phyloP scores from a whole-genome alignment of 2,329 filamentous ascomycete genomes.

The Xenoacremonium recifei region DNA sequence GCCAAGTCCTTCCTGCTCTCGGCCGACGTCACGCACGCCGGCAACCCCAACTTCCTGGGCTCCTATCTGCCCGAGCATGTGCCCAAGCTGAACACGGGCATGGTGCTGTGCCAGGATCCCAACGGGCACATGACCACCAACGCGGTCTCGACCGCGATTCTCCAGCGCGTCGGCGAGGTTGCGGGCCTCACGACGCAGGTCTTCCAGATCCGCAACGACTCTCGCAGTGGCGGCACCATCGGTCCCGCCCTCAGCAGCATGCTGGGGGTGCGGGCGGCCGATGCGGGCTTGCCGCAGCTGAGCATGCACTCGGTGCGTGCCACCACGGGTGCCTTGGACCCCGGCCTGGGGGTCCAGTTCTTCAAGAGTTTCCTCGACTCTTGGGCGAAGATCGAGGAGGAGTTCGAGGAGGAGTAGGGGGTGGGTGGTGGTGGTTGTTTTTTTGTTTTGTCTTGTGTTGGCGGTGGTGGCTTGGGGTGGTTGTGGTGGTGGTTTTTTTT shows the following conservation, averaged over 20 bases:
- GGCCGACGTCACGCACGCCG: constrained; percentile 89
- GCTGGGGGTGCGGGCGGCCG: constrained; percentile 79
- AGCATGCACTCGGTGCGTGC: constrained; percentile 94
- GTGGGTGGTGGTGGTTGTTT: no score
- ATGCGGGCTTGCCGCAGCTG: constrained; percentile 86
- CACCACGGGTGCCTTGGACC: constrained; percentile 81
- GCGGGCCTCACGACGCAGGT: constrained; percentile 71
- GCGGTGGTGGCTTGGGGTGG: no score
- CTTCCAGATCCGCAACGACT: constrained; percentile 96
- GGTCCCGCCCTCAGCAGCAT: constrained; percentile 82
- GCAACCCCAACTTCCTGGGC: constrained; percentile 88
- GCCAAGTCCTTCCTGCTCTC: constrained; percentile 91
- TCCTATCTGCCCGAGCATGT: constrained; percentile 84
- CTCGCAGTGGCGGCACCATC: constrained; percentile 86
- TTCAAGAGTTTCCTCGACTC: constrained; percentile 88
- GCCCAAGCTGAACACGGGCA: constrained; percentile 83
- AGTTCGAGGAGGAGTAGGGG: no score
- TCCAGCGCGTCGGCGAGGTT: constrained; percentile 76
- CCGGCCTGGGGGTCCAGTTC: constrained; percentile 81
- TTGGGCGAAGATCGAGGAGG: constrained; percentile 79
- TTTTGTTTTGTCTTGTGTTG: no score
- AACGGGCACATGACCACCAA: constrained; percentile 98
- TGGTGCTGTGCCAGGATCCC: constrained; percentile 75
- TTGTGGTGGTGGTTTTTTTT: no score
- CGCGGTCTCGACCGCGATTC: constrained; percentile 75